Evolutionary conservation across 1,284 basidiomycete species (phyloP).

Genomic region (Boletus semigastroideus): DNA sequence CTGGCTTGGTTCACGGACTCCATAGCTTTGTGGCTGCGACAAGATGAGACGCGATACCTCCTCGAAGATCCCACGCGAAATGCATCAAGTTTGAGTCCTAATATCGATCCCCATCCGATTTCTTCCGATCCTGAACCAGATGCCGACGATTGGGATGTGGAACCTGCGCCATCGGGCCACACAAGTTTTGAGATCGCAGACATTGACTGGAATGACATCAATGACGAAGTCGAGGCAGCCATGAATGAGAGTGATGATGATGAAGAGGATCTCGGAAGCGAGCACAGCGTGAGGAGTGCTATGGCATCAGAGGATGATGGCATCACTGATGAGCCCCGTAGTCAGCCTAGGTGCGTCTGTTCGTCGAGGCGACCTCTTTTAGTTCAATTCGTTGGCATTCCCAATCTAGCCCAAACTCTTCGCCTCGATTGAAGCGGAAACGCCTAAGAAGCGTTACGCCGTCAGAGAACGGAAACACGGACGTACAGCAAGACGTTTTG

Average conservation of each 20-base stretch:
- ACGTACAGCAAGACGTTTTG: slow-evolving; percentile 37
- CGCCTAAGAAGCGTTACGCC: slow-evolving; percentile 70
- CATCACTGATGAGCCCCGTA: slow-evolving; percentile 29
- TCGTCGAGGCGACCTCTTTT: neutral
- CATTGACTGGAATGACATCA: slow-evolving; percentile 77
- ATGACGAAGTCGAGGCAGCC: slow-evolving; percentile 85
- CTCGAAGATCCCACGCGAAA: slow-evolving; percentile 49
- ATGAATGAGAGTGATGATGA: slow-evolving; percentile 74
- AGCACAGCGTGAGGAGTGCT: slow-evolving; percentile 35
- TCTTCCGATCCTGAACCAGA: slow-evolving; percentile 67
- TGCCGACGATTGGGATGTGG: slow-evolving; percentile 63
- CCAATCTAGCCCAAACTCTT: slow-evolving; percentile 42
- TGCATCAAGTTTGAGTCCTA: slow-evolving; percentile 44
- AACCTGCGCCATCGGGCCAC: slow-evolving; percentile 34
- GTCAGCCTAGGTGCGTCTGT: slow-evolving; percentile 30
- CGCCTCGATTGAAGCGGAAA: slow-evolving; percentile 57
- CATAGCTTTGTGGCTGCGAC: slow-evolving; percentile 75
- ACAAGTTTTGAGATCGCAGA: slow-evolving; percentile 47
- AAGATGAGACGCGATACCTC: slow-evolving; percentile 71
- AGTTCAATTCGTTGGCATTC: slow-evolving; percentile 4
- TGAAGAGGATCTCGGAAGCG: slow-evolving; percentile 34
- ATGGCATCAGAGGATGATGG: slow-evolving; percentile 33
- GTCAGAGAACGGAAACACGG: slow-evolving; percentile 49
- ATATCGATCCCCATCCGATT: slow-evolving; percentile 52
- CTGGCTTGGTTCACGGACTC: slow-evolving; percentile 87